Base-by-base conservation (phyloP, 108 stramenopile genomes). In the Skeletonema marinoi region DNA sequence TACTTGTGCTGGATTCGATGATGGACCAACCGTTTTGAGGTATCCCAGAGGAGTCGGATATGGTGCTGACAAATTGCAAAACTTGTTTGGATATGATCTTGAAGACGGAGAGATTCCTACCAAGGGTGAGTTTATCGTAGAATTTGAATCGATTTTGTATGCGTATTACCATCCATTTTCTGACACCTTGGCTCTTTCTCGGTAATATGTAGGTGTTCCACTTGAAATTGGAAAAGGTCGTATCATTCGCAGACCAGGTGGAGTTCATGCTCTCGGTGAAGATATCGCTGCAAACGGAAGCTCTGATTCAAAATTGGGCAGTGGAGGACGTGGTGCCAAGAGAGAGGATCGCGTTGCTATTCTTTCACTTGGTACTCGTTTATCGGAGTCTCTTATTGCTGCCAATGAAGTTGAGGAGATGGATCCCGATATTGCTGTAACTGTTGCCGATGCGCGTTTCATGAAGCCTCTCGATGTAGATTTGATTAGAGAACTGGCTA, bases 401-500 rank as follows among this genome's bases (percentile, higher is more conserved):
- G 98, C 98, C 17, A 76, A 93, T 44, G 94, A 96, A 64, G 85
- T 96, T 1, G 98, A 98, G 86, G 93, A 92, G 32, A 78, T 78
- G 39, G 85, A 96, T 60, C 81, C 88, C 10, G 88, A 86, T 68
- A 66, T 98, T 54, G 89, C 92, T 35, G 96, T 97, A 8, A 97
- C 97, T 3, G 98, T 97, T 12, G 98, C 97, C 35, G 98, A 97
- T 85, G 98, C 96, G 21, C 92, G 98, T 2, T 98, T 96, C 89
- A 95, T 97, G 96, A 98, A 98, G 81, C 98, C 97, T 25, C 68
- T 97, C 54, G 97, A 98, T 78, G 88, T 90, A 6, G 97, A 96
- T 68, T 78, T 98, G 76, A 93, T 98, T 29, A 81, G 96, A 32
- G 71, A 95, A 32, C 84, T 98, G 32, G 98, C 96, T 0, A 81